Conservation (phyloP, 208 protist genomes). For the Tritrichomonas foetus region DNA sequence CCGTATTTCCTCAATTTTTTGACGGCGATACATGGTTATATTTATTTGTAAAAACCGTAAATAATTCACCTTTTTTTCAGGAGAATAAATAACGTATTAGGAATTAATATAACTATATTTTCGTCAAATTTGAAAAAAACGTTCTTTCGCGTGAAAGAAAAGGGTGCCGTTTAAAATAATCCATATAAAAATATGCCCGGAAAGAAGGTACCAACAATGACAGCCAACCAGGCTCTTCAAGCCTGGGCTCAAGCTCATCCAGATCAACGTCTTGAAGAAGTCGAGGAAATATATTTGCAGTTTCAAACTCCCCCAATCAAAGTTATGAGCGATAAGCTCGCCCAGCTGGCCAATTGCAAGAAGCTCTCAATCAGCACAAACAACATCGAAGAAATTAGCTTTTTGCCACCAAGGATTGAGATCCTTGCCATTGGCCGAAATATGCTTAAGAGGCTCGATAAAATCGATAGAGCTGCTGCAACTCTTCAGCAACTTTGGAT, state of each 20-base stretch:
- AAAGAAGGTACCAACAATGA: not conserved
- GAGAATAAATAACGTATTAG: no score
- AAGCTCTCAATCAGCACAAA: constrained; percentile 27
- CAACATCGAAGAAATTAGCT: constrained; percentile 30
- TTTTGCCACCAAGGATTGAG: constrained; percentile 24
- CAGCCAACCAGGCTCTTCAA: not conserved
- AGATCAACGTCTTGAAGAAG: constrained; percentile 32
- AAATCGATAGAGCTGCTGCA: not conserved
- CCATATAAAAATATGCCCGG: not conserved
- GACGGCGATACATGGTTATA: no score
- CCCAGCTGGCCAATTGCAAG: not conserved
- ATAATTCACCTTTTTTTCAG: no score
- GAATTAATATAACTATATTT: no score
- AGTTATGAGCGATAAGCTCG: not conserved
- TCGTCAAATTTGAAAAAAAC: no score
- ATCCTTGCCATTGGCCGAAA: constrained; percentile 13
- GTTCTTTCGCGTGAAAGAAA: no score
- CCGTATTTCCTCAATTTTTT: no score
- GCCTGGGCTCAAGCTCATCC: not conserved
- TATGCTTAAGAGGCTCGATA: not conserved
- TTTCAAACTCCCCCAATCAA: not conserved
- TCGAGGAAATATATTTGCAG: not conserved
- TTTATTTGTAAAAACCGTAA: no score
- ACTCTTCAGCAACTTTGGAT: constrained; percentile 14
- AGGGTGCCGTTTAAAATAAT: no score